A percentile compares a stretch with the other conserved stretches of the same genome.
These are phyloP conservation scores for Silene uniflora DNA, from an alignment of 148 eudicot genomes.

Conservation along the genomic window DNA sequence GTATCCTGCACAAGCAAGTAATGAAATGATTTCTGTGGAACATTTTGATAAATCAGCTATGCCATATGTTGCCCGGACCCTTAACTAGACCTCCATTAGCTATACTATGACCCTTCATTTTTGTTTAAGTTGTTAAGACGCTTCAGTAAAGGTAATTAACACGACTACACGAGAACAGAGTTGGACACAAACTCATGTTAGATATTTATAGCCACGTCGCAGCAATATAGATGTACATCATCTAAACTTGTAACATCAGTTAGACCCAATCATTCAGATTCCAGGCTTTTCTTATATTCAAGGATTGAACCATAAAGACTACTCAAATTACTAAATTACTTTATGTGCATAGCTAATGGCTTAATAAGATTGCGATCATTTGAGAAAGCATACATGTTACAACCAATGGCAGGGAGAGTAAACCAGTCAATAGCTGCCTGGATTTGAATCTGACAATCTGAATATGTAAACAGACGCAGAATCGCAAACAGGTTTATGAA, in stretches of 20 bases:
- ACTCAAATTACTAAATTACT: background rate
- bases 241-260: slow-evolving; percentile 2
- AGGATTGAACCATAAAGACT: too few species aligned
- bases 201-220: background rate
- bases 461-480: background rate
- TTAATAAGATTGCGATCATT: background rate
- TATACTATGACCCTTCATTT: background rate
- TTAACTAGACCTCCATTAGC: too few species aligned
- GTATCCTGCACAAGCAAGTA: slow-evolving; percentile 41
- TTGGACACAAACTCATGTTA: too few species aligned
- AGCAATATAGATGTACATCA: background rate
- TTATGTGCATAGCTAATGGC: background rate
- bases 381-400: background rate
- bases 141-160: too few species aligned
- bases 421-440: too few species aligned
- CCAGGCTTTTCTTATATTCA: background rate
- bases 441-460: too few species aligned
- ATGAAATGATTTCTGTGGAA: background rate
- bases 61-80: background rate
- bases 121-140: background rate
- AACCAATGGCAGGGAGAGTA: too few species aligned
- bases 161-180: too few species aligned
- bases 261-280: background rate
- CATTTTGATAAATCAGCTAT: background rate
- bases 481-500: background rate